These are phyloP conservation scores for Erodium texanum DNA, from an alignment of 441 rosid genomes.

Conservation along the genomic window DNA sequence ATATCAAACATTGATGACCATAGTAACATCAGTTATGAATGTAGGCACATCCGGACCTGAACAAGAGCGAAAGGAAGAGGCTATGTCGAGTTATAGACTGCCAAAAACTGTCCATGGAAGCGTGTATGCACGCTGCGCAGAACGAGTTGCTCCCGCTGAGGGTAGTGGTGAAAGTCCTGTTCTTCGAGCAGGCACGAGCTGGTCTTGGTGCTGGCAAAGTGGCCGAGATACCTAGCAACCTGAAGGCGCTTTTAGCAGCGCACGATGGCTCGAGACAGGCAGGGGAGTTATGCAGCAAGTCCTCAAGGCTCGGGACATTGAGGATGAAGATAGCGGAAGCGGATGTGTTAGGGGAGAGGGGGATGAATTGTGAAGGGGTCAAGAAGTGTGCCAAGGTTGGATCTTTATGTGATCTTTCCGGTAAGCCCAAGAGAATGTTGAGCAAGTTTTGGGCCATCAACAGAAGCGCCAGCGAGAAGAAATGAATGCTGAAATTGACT, in stretches of 20 bases:
- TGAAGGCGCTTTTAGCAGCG: slow-evolving; percentile 71
- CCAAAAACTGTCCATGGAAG: slow-evolving; percentile 62
- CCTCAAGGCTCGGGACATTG: slow-evolving; percentile 56
- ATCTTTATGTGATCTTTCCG: slow-evolving; percentile 68
- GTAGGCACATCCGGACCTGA: slow-evolving; percentile 59
- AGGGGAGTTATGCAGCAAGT: background rate
- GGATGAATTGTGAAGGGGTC: slow-evolving; percentile 41
- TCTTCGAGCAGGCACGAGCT: slow-evolving; percentile 74
- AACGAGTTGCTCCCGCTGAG: slow-evolving; percentile 59
- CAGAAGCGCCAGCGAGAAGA: slow-evolving; percentile 54
- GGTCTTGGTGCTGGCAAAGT: slow-evolving; percentile 56
- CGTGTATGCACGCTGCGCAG: slow-evolving; percentile 71
- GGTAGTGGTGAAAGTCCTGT: slow-evolving; percentile 70
- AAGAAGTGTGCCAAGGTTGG: slow-evolving; percentile 50
- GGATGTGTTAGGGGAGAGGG: slow-evolving; percentile 47
- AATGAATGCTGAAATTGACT: slow-evolving; percentile 24
- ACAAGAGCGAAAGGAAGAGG: slow-evolving; percentile 56
- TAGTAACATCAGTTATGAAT: too few species aligned
- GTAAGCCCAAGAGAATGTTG: slow-evolving; percentile 71
- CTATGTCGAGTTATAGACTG: slow-evolving; percentile 57
- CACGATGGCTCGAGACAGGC: slow-evolving; percentile 51
- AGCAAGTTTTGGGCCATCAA: slow-evolving; percentile 73
- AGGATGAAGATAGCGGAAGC: slow-evolving; percentile 80
- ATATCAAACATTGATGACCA: too few species aligned
- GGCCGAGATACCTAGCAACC: slow-evolving; percentile 65